Evolutionary conservation across 176 grass and related monocot species (phyloP).

Genomic region (Hyparrhenia diplandra): DNA sequence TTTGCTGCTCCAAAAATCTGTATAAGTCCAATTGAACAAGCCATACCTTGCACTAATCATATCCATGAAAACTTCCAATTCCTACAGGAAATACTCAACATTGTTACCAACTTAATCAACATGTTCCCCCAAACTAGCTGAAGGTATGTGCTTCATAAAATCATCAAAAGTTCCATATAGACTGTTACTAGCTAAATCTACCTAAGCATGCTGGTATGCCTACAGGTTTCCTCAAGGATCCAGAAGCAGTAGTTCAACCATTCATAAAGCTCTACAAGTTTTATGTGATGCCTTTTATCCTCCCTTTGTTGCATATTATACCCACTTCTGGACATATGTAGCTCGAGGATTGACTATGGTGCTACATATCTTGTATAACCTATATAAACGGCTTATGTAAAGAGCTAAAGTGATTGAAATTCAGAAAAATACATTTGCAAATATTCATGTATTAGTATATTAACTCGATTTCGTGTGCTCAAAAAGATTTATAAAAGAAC

Average conservation of each 20-base stretch:
- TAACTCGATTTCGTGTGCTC: not conserved
- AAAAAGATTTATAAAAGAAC: not conserved
- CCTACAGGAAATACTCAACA: constrained; percentile 55
- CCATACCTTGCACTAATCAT: constrained; percentile 19
- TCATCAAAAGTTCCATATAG: constrained; percentile 2
- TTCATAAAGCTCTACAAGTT: constrained; percentile 46
- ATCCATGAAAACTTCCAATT: constrained; percentile 26
- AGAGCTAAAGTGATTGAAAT: constrained; percentile 8
- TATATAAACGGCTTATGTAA: constrained; percentile 48
- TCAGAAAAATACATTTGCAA: constrained; percentile 18
- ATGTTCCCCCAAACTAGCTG: constrained; percentile 55
- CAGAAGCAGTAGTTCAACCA: constrained; percentile 31
- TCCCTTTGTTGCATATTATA: constrained; percentile 54
- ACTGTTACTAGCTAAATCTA: constrained; percentile 11
- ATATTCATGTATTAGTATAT: not conserved
- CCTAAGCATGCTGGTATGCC: constrained; percentile 14
- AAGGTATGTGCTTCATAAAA: constrained; percentile 40
- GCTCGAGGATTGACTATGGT: constrained; percentile 28
- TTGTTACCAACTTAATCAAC: constrained; percentile 49
- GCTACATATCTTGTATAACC: constrained; percentile 28
- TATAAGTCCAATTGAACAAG: constrained; percentile 6
- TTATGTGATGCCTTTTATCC: constrained; percentile 40
- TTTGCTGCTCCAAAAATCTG: constrained; percentile 9
- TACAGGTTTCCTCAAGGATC: constrained; percentile 73
- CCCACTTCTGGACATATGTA: constrained; percentile 41